phyloP scores from a whole-genome alignment of 2,329 filamentous ascomycete species.

The Penicillium olsonii region DNA sequence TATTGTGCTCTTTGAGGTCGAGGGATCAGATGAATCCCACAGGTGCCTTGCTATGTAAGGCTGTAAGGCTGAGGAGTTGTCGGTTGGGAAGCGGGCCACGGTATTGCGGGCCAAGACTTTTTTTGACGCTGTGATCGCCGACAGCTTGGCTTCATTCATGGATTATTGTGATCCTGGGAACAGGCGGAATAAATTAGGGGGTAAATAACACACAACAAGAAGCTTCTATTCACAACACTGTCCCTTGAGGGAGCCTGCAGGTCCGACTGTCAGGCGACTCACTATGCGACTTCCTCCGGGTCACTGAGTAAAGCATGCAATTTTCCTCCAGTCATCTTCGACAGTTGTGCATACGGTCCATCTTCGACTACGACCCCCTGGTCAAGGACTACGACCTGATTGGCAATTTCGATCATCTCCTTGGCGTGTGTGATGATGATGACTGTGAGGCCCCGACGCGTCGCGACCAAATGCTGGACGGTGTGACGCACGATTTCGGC shows the following conservation, averaged over 20 bases:
- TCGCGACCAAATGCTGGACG: slow-evolving; percentile 55
- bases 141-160: neutral
- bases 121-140: neutral
- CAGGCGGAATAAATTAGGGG: neutral
- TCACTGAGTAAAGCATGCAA: slow-evolving; percentile 40
- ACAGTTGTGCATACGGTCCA: slow-evolving; percentile 66
- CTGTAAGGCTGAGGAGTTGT: slow-evolving; percentile 1
- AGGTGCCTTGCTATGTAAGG: neutral
- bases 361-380: slow-evolving; percentile 68
- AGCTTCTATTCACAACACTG: too few relatives aligned
- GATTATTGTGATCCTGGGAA: too few relatives aligned
- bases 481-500: slow-evolving; percentile 66
- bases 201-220: neutral
- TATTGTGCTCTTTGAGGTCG: neutral
- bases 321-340: slow-evolving; percentile 48
- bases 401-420: slow-evolving; percentile 84
- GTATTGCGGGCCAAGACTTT: neutral
- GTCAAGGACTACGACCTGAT: slow-evolving; percentile 70
- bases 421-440: slow-evolving; percentile 78
- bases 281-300: slow-evolving; percentile 3
- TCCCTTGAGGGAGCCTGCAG: too few relatives aligned
- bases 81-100: neutral
- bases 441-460: slow-evolving; percentile 60
- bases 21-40: neutral
- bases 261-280: neutral